Conservation (phyloP, 345 rosid species). For the Adansonia digitata region DNA sequence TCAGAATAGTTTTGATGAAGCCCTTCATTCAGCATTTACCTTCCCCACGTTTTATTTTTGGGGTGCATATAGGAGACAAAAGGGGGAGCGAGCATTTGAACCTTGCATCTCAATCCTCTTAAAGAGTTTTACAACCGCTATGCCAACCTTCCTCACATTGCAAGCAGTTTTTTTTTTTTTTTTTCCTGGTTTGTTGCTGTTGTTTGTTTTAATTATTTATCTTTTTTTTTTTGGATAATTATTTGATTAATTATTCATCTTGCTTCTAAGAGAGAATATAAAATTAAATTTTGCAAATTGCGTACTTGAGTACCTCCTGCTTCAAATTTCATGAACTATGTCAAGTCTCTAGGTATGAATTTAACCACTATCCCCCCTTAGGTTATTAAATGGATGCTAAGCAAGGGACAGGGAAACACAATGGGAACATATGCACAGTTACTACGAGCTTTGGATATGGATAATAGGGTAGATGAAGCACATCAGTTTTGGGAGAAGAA, state of each 20-base stretch:
- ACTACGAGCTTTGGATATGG: conserved; percentile 79
- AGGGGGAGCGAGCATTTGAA: neutral
- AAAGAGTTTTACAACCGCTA: neutral
- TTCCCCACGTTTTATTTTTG: neutral
- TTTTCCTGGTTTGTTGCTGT: neutral
- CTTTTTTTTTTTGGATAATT: neutral
- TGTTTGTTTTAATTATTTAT: neutral
- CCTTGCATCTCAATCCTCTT: neutral
- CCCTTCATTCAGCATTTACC: neutral
- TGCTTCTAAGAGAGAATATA: neutral
- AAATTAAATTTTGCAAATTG: neutral
- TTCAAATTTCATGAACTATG: neutral
- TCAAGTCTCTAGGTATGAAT: conserved; percentile 1
- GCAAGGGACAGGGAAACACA: conserved; percentile 95
- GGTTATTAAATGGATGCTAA: conserved; percentile 98
- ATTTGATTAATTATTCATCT: neutral
- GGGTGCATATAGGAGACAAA: neutral
- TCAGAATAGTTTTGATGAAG: neutral
- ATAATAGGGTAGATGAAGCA: conserved; percentile 86
- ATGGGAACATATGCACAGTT: conserved; percentile 74
- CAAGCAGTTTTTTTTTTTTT: neutral
- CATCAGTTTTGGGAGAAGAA: conserved; percentile 76
- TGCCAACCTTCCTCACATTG: neutral
- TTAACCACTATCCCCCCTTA: conserved; percentile 14
- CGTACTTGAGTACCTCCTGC: neutral